A percentile compares a stretch with the other conserved stretches of the same genome.
Evolutionary conservation across 306 rosid genomes (phyloP).

Genomic region (Rosa lucieae): DNA sequence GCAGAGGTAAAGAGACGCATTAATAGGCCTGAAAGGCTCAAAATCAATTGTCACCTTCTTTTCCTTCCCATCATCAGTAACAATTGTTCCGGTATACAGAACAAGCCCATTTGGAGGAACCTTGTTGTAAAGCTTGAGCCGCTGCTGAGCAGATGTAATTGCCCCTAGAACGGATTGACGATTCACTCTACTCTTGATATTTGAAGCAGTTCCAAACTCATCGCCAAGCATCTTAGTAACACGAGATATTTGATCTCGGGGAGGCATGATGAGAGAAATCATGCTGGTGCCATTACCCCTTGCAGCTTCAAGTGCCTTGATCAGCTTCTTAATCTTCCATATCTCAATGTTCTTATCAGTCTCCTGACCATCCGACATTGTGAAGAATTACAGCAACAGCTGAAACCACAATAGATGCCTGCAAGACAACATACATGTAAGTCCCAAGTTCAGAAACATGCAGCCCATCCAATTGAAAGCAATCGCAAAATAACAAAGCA

Average conservation of each 20-base stretch:
- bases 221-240: slow-evolving; percentile 96
- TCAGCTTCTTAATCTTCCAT: slow-evolving; percentile 92
- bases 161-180: slow-evolving; percentile 87
- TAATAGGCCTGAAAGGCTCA: slow-evolving; percentile 88
- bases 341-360: slow-evolving; percentile 91
- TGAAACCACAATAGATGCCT: slow-evolving; percentile 16
- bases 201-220: slow-evolving; percentile 94
- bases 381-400: slow-evolving; percentile 15
- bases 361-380: slow-evolving; percentile 77
- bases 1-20: slow-evolving; percentile 84
- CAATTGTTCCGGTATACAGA: slow-evolving; percentile 79
- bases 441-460: neutral
- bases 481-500: neutral
- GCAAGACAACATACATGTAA: neutral
- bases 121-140: slow-evolving; percentile 81
- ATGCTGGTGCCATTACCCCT: slow-evolving; percentile 94
- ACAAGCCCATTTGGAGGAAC: slow-evolving; percentile 92
- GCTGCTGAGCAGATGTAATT: slow-evolving; percentile 86
- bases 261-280: slow-evolving; percentile 95
- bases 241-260: slow-evolving; percentile 84
- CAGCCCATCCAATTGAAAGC: neutral
- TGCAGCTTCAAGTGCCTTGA: slow-evolving; percentile 83
- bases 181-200: slow-evolving; percentile 88
- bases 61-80: slow-evolving; percentile 90
- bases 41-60: slow-evolving; percentile 91